These are phyloP conservation scores for Nigrospora oryzae DNA, from an alignment of 2,329 filamentous ascomycete genomes.

Conservation along the genomic window DNA sequence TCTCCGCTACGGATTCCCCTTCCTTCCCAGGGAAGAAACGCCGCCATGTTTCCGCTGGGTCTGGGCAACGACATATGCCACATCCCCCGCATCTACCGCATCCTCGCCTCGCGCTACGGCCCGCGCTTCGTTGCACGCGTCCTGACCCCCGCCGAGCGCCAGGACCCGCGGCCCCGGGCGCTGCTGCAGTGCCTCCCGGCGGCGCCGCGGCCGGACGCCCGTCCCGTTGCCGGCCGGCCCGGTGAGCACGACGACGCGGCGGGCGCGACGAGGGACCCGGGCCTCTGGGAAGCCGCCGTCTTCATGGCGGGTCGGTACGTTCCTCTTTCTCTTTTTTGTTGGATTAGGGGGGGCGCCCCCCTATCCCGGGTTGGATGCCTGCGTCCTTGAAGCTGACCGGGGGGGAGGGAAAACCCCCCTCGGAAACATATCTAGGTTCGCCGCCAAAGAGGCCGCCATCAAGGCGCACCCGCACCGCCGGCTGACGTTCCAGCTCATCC, in stretches of 20 bases:
- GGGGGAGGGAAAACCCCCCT: neutral
- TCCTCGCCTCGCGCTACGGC: constrained; percentile 39
- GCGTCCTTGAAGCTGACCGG: too few relatives aligned
- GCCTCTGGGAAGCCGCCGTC: constrained; percentile 26
- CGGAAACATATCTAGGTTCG: constrained; percentile 47
- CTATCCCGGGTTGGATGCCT: too few relatives aligned
- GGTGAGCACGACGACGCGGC: neutral
- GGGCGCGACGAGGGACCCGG: constrained; percentile 5
- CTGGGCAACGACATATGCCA: constrained; percentile 76
- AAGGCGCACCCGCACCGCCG: constrained; percentile 58
- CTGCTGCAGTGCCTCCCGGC: neutral
- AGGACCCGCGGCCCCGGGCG: neutral
- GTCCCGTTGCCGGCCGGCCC: neutral
- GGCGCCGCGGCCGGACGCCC: neutral
- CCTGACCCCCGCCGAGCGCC: constrained; percentile 22
- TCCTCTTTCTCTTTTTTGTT: neutral
- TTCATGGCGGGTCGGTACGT: constrained; percentile 37
- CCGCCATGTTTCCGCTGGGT: constrained; percentile 41
- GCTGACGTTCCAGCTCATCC: constrained; percentile 55
- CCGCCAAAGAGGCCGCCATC: constrained; percentile 67
- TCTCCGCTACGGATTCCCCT: neutral
- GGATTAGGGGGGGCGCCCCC: too few relatives aligned
- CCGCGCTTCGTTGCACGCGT: constrained; percentile 38
- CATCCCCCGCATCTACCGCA: constrained; percentile 52
- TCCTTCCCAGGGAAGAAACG: neutral